These are phyloP conservation scores for Picochlorum sp. DNA, from an alignment of 139 green algal species.

Conservation along the genomic window DNA sequence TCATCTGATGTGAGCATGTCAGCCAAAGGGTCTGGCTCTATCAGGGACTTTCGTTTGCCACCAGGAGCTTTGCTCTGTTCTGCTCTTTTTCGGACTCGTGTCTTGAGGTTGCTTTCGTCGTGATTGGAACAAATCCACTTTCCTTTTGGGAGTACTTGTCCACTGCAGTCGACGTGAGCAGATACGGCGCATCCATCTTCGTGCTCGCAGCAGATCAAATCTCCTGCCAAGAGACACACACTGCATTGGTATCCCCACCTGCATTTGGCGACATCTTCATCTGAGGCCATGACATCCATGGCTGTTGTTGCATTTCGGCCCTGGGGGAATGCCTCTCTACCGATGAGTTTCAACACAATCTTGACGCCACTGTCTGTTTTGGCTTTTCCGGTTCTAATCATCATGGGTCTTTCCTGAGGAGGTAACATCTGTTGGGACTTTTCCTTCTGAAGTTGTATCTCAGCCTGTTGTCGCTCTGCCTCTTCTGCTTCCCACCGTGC, in stretches of 20 bases:
- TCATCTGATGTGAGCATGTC: background rate
- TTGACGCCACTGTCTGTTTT: conserved; percentile 25
- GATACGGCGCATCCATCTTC: conserved; percentile 22
- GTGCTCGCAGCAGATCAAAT: conserved; percentile 43
- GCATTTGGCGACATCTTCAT: conserved; percentile 22
- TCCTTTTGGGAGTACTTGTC: conserved; percentile 12
- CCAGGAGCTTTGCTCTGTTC: background rate
- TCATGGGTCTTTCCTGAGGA: conserved; percentile 18
- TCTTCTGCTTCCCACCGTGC: conserved; percentile 24
- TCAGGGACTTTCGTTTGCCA: background rate
- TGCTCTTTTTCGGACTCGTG: conserved; percentile 22
- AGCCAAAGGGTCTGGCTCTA: background rate
- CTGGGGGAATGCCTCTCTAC: conserved; percentile 21
- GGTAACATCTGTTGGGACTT: background rate
- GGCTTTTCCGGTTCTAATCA: conserved; percentile 37
- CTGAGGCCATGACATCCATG: conserved; percentile 11
- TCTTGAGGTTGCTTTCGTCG: conserved; percentile 24
- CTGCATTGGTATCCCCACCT: conserved; percentile 34
- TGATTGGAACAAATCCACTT: conserved; percentile 32
- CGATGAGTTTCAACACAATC: conserved; percentile 28
- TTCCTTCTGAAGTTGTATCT: conserved; percentile 1
- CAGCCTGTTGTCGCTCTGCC: background rate
- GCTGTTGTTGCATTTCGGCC: conserved; percentile 8
- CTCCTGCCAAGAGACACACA: conserved; percentile 27
- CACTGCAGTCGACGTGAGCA: conserved; percentile 28